Evolutionary conservation across 495 filamentous ascomycete species (phyloP), one percentile per base, ranked within the genome.

Genomic region (Lasiosphaeriaceae sp.): DNA sequence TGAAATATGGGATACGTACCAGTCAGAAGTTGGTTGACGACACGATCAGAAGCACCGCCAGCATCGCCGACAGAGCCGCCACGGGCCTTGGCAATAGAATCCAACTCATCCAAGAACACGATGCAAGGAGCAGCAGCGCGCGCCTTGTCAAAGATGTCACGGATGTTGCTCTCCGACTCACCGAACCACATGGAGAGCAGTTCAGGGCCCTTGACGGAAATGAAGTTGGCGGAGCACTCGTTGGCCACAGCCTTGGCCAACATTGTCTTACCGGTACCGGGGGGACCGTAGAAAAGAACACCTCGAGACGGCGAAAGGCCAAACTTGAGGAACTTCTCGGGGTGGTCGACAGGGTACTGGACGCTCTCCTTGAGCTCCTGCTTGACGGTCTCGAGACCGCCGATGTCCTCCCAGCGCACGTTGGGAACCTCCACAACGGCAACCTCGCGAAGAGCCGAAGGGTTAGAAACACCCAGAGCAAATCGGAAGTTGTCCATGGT

Each of bases 401-500:
- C 94, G 76, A 98, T 97, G 67, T 98, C 94, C 73, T 98, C 95
- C 94, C 94, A 98, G 74, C 94, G 91, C 58, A 96, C 90, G 74
- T 97, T 98, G 74, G 94, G 94, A 60, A 97, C 94, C 76, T 98
- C 94, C 75, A 98, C 94, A 62, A 98, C 94, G 23, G 95, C 94
- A 68, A 97, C 95, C 74, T 98, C 94, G 77, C 94, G 94, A 46
- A 98, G 90, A 58, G 94, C 94, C 64, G 95, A 97, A 61, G 94
- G 94, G 83, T 97, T 98, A 74, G 90, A 96, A 61, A 96, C 91
- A 70, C 94, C 94, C 52, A 98, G 87, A 52, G 94, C 92, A 64
- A 95, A 97, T 58, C 92, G 88, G 90, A 98, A 98, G 84, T 98
- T 97, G 70, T 98, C 94, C 90, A 97, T 97, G 56, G 94, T 98